phyloP scores from a whole-genome alignment of 441 rosid species.

The Erodium trifolium region DNA sequence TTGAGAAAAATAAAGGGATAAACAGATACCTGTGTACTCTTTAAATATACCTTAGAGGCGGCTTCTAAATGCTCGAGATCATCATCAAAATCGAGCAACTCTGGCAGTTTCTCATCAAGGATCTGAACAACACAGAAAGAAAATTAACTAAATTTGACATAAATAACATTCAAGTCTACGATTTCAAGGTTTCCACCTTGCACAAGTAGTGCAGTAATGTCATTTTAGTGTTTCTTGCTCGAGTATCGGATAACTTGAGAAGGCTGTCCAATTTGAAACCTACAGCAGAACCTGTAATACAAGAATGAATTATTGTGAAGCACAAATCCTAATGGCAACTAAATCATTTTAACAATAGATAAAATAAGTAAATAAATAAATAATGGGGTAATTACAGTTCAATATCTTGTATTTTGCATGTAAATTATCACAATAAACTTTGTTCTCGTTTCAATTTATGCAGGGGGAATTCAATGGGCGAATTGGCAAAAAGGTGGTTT shows the following conservation, averaged over 20 bases:
- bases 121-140: conserved; percentile 39
- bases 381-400: no score
- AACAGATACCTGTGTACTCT: conserved; percentile 8
- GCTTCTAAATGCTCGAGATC: conserved; percentile 86
- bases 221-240: conserved; percentile 4
- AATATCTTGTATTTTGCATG: no score
- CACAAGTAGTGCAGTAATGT: conserved; percentile 2
- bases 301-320: conserved; percentile 3
- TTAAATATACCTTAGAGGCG: conserved; percentile 73
- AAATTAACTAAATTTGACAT: conserved; percentile 1
- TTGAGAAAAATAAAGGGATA: conserved; percentile 9
- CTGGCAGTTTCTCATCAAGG: conserved; percentile 89
- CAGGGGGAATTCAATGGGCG: no score
- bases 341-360: not conserved
- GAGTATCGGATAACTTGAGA: conserved; percentile 7
- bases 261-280: conserved; percentile 7
- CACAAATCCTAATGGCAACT: conserved; percentile 1
- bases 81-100: conserved; percentile 78
- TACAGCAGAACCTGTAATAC: conserved; percentile 24
- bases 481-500: no score
- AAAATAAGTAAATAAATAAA: not conserved
- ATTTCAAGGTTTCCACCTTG: conserved; percentile 1
- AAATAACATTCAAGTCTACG: conserved; percentile 1
- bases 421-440: no score
- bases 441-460: no score